Evolutionary conservation across 2,329 filamentous ascomycete genomes (phyloP).

Genomic region (Lecanoromycetidae sp.): DNA sequence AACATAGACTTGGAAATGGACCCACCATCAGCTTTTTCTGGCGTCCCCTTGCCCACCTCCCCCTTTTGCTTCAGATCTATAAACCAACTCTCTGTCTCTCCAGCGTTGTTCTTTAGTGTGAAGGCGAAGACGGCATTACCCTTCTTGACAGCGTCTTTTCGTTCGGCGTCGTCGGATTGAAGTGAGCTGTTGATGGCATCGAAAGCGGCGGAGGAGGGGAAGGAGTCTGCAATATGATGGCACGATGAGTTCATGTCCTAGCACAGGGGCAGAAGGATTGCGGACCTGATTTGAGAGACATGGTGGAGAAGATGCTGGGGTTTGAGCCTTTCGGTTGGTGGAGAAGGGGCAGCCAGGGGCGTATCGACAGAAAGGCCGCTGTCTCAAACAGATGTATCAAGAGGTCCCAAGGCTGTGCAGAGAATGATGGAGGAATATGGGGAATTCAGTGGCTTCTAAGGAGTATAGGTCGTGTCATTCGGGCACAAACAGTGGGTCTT

Average conservation of each 20-base stretch:
- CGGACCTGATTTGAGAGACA: conserved; percentile 63
- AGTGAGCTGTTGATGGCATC: conserved; percentile 72
- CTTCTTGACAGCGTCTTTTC: conserved; percentile 80
- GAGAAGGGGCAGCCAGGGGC: neutral
- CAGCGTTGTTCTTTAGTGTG: conserved; percentile 74
- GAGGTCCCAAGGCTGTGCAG: neutral
- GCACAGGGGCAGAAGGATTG: neutral
- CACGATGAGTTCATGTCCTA: neutral
- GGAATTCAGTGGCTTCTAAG: neutral
- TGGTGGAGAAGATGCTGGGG: conserved; percentile 31
- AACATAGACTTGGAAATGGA: conserved; percentile 12
- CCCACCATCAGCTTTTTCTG: conserved; percentile 68
- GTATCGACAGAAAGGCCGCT: too few species aligned
- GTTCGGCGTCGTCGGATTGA: conserved; percentile 54
- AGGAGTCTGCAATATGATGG: conserved; percentile 48
- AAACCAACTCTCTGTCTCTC: conserved; percentile 77
- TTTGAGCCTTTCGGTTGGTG: neutral
- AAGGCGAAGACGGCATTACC: conserved; percentile 83
- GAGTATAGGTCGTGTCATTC: neutral
- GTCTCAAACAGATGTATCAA: too few species aligned
- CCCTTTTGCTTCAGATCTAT: conserved; percentile 91
- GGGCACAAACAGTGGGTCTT: neutral
- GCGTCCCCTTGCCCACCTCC: conserved; percentile 62
- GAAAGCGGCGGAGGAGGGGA: conserved; percentile 84
- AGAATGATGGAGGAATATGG: neutral